Percentiles rank a stretch among this genome's conserved stretches.
Evolutionary conservation across 352 stramenopile genomes (phyloP).

Genomic region (Phytophthora constricta): DNA sequence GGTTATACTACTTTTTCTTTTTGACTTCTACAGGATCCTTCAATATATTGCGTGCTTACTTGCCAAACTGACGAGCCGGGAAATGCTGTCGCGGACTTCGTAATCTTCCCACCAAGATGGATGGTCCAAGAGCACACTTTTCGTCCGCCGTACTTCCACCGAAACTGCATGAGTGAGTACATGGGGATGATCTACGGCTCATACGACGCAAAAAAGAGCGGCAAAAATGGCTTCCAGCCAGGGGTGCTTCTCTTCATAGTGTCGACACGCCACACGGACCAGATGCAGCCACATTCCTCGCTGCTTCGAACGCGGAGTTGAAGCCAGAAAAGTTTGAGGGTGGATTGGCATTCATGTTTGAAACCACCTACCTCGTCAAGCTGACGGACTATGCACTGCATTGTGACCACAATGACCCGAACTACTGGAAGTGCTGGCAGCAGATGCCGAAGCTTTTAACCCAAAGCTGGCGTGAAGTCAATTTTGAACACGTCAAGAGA

Average conservation of each 20-base stretch:
- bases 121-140: slow-evolving; percentile 96
- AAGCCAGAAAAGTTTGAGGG: slow-evolving; percentile 91
- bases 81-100: slow-evolving; percentile 96
- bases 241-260: slow-evolving; percentile 94
- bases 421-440: slow-evolving; percentile 96
- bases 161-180: slow-evolving; percentile 98
- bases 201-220: slow-evolving; percentile 95
- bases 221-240: slow-evolving; percentile 89
- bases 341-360: slow-evolving; percentile 98
- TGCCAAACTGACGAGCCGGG: slow-evolving; percentile 92
- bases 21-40: slow-evolving; percentile 78
- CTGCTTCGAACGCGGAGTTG: slow-evolving; percentile 83
- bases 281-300: slow-evolving; percentile 92
- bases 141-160: slow-evolving; percentile 94
- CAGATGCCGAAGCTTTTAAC: slow-evolving; percentile 91
- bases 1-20: not conserved
- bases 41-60: slow-evolving; percentile 98
- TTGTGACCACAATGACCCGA: slow-evolving; percentile 86
- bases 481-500: not conserved
- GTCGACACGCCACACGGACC: slow-evolving; percentile 93
- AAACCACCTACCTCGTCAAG: slow-evolving; percentile 93
- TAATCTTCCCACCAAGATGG: slow-evolving; percentile 97
- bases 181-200: slow-evolving; percentile 97
- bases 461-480: slow-evolving; percentile 36
- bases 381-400: slow-evolving; percentile 89